A percentile compares a stretch with the other conserved stretches of the same genome.
These are phyloP conservation scores for Geotrichum carabidarum DNA, from an alignment of 1,139 yeast genomes.

Conservation along the genomic window DNA sequence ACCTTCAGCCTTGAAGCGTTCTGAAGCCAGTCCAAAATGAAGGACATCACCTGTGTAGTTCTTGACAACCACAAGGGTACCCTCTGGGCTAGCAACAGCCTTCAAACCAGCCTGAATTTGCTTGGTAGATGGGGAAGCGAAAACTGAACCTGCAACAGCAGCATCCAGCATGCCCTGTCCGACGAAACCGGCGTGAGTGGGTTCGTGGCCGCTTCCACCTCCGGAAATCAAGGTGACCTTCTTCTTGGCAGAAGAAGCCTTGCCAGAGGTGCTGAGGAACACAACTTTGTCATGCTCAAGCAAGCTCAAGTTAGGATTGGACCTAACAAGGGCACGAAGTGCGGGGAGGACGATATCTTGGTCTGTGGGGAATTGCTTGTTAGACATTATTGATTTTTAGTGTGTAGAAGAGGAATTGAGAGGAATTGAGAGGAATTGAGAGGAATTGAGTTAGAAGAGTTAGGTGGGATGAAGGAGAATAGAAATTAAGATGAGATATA, in stretches of 20 bases:
- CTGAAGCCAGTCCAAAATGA: constrained; percentile 88
- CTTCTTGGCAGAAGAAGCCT: constrained; percentile 23
- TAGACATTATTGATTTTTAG: constrained; percentile 16
- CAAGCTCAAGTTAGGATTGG: constrained; percentile 60
- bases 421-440: background rate
- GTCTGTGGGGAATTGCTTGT: constrained; percentile 37
- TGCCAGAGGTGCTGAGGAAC: constrained; percentile 34
- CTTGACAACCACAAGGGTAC: constrained; percentile 72
- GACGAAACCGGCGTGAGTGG: constrained; percentile 85
- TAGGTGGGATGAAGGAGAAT: background rate
- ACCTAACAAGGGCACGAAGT: constrained; percentile 60
- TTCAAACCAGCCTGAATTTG: constrained; percentile 72
- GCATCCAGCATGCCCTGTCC: constrained; percentile 78
- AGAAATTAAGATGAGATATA: background rate
- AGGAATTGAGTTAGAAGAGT: background rate
- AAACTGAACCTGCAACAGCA: constrained; percentile 82
- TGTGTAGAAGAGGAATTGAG: background rate
- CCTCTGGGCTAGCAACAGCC: constrained; percentile 53
- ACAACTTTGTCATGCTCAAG: constrained; percentile 68
- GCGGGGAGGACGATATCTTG: constrained; percentile 60
- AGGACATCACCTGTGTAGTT: constrained; percentile 92
- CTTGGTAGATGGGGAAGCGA: constrained; percentile 88
- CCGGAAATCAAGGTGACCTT: constrained; percentile 77
- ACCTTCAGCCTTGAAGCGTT: constrained; percentile 60
- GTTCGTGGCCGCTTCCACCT: constrained; percentile 96